Conservation (phyloP, 2,329 filamentous ascomycete species). For the Endoconidiophora laricicola region DNA sequence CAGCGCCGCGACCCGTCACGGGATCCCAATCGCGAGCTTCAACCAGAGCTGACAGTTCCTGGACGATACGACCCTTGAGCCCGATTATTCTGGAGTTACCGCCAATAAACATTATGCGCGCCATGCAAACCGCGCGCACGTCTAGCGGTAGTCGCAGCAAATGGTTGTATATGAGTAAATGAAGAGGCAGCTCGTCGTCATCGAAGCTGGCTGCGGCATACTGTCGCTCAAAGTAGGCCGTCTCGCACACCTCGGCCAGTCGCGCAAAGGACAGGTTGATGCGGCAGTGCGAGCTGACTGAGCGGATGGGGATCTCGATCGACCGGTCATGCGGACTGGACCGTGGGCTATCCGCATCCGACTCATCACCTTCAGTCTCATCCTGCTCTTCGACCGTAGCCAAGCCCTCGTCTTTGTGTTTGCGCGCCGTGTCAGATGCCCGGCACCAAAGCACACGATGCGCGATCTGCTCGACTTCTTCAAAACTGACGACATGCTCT, state of each 20-base stretch:
- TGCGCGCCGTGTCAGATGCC: slow-evolving; percentile 17
- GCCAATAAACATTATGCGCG: slow-evolving; percentile 73
- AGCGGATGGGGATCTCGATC: slow-evolving; percentile 29
- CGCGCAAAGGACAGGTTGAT: slow-evolving; percentile 51
- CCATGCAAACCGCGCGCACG: slow-evolving; percentile 70
- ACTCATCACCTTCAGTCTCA: slow-evolving; percentile 27
- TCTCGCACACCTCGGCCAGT: slow-evolving; percentile 60
- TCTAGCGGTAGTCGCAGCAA: slow-evolving; percentile 66
- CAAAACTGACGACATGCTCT: slow-evolving; percentile 41
- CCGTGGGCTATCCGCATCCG: slow-evolving; percentile 1
- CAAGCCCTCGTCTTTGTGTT: slow-evolving; percentile 21
- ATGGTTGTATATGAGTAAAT: slow-evolving; percentile 57
- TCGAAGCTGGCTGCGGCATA: slow-evolving; percentile 46
- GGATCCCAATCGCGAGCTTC: slow-evolving; percentile 59
- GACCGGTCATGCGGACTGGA: slow-evolving; percentile 10
- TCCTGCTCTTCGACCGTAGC: slow-evolving; percentile 42
- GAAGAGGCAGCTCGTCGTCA: slow-evolving; percentile 71
- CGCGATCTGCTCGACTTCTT: slow-evolving; percentile 67
- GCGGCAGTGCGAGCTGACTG: slow-evolving; percentile 33
- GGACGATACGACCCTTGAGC: slow-evolving; percentile 57
- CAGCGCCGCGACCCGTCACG: slow-evolving; percentile 52
- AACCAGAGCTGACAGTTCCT: slow-evolving; percentile 55
- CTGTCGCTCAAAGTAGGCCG: slow-evolving; percentile 49
- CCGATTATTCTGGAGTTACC: slow-evolving; percentile 67
- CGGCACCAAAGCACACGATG: slow-evolving; percentile 64